A percentile compares a stretch with the other conserved stretches of the same genome.
Conservation (phyloP, 306 rosid species). For the Casuarina cunninghamiana region DNA sequence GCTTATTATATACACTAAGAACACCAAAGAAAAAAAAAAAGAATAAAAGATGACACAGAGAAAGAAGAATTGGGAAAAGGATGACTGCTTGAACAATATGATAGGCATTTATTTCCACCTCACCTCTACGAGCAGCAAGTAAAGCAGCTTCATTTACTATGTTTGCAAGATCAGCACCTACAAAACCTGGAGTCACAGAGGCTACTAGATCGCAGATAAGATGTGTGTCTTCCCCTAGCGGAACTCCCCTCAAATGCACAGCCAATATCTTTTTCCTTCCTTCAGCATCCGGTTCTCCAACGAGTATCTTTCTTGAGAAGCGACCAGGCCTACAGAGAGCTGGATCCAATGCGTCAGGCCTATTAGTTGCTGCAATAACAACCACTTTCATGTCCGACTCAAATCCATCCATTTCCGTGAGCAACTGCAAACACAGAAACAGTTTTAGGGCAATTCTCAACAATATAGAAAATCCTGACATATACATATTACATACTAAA, state of each 20-base stretch:
- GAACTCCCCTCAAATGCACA: constrained; percentile 89
- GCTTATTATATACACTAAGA: neutral
- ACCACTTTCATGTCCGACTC: constrained; percentile 85
- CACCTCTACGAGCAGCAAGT: constrained; percentile 96
- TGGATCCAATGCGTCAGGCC: constrained; percentile 92
- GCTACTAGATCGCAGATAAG: constrained; percentile 77
- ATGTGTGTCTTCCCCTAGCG: constrained; percentile 70
- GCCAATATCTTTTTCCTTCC: constrained; percentile 93
- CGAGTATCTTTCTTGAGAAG: constrained; percentile 89
- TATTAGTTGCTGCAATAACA: constrained; percentile 92
- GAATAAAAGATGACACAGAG: neutral
- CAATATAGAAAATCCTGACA: neutral
- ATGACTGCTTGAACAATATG: neutral
- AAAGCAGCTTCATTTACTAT: constrained; percentile 88
- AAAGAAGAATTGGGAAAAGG: neutral
- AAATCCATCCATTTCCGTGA: constrained; percentile 99
- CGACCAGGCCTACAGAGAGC: constrained; percentile 98
- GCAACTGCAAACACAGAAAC: constrained; percentile 50
- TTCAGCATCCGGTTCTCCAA: constrained; percentile 91
- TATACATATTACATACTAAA: constrained; percentile 10
- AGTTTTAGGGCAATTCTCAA: neutral
- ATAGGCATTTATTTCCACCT: constrained; percentile 16
- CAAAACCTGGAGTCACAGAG: constrained; percentile 80
- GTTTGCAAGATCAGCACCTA: constrained; percentile 96
- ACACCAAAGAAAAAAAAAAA: constrained; percentile 2